Base-by-base conservation (phyloP, 805 yeast species). In the Maudiozyma pseudohumilis region DNA sequence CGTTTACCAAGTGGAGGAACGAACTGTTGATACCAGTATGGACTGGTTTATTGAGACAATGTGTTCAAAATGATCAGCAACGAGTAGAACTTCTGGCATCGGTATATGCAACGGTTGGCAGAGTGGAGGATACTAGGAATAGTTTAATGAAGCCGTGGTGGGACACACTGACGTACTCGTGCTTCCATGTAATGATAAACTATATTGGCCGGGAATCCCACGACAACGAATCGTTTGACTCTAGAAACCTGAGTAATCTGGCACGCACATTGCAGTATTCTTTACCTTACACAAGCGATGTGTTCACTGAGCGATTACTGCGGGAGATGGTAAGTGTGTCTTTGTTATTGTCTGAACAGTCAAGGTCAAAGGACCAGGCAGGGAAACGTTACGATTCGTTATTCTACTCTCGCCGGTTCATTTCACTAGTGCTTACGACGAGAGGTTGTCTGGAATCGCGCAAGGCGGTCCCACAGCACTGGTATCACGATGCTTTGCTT, bases 21-120 rank as follows among this genome's bases (percentile, higher is more conserved):
- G 22, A 37, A 3, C 32, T 36, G 18, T 50, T 50, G 34, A 21
- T 55, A n/a, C 59, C 60, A 3, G 29, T 50, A 2, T 51, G 53
- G 53, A 22, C 16, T 9, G 24, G 30, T 9, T 33, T 43, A 8
- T 29, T 40, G 8, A 39, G 31, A 13, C 34, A 39, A 23, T 29
- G 26, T 29, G 19, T 36, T 17, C 12, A 12, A 12, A 19, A 25
- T 25, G 10, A 28, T 21, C 29, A n/a, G 17, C 12, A 4, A 5
- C 11, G 13, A 5, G 12, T 22, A 11, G 39, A 36, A n/a, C 3
- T 15, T 4, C 17, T 36, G 17, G 27, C 32, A n/a, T 6, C 22
- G 5, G 10, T 36, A 6, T 36, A 31, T 26, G n/a, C 35, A 6
- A 33, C n/a, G 6, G 12, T 47, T n/a, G 38, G 45, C 13, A 30